phyloP scores from a whole-genome alignment of 306 rosid species.

The Boehmeria nivea region DNA sequence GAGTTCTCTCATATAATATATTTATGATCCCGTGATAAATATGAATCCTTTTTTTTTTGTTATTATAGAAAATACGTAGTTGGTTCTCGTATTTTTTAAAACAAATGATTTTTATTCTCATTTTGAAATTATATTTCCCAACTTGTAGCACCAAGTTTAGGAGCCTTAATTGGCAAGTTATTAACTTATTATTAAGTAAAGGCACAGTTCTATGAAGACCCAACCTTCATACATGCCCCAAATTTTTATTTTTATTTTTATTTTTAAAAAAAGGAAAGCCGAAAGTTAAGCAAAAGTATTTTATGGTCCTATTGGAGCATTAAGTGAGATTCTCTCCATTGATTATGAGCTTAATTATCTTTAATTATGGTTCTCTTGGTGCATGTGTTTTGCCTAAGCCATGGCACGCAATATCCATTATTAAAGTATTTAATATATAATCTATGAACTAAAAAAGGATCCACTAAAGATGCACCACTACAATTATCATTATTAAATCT shows the following conservation, averaged over 20 bases:
- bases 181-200: not conserved
- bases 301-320: not conserved
- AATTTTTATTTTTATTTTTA: not conserved
- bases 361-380: not conserved
- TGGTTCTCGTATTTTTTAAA: too few relatives aligned
- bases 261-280: not conserved
- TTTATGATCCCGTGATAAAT: too few relatives aligned
- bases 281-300: not conserved
- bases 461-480: slow-evolving; percentile 22
- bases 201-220: too few relatives aligned
- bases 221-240: too few relatives aligned
- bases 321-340: not conserved
- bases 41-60: too few relatives aligned
- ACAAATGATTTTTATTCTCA: not conserved
- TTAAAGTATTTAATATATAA: not conserved
- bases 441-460: not conserved
- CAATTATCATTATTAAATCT: slow-evolving; percentile 11
- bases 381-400: not conserved
- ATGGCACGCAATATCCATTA: slow-evolving; percentile 1
- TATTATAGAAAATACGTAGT: too few relatives aligned
- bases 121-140: too few relatives aligned
- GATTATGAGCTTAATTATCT: not conserved
- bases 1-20: too few relatives aligned
- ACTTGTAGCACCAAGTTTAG: not conserved
- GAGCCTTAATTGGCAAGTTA: not conserved